Conservation (phyloP, 2,329 filamentous ascomycete genomes). For the Botryotinia globosa region DNA sequence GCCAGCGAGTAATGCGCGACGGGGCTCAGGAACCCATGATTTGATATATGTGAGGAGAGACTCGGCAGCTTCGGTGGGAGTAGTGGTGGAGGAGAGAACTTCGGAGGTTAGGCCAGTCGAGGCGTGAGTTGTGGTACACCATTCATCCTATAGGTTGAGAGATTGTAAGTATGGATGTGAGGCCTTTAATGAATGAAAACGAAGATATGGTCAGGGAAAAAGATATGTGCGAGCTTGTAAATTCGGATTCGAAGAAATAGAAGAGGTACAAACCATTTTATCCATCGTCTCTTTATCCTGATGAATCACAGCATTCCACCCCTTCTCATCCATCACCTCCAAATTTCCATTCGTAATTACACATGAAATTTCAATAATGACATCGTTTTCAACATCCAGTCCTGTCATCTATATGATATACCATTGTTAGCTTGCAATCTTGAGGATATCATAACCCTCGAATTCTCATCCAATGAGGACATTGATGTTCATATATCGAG, state of each 20-base stretch:
- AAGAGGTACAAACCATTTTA: conserved; percentile 53
- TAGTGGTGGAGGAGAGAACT: conserved; percentile 70
- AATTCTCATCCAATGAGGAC: neutral
- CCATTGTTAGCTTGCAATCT: conserved; percentile 19
- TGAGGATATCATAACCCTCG: neutral
- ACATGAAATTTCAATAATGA: conserved; percentile 89
- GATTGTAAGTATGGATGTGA: neutral
- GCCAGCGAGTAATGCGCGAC: conserved; percentile 74
- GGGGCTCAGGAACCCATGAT: conserved; percentile 62
- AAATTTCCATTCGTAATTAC: conserved; percentile 83
- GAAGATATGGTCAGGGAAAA: neutral
- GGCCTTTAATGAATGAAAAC: neutral
- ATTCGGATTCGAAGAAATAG: neutral
- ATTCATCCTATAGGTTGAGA: conserved; percentile 56
- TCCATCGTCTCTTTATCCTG: conserved; percentile 68
- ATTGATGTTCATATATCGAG: neutral
- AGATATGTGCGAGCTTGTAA: neutral
- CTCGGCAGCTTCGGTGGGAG: conserved; percentile 65
- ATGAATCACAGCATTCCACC: conserved; percentile 79
- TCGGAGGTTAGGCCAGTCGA: conserved; percentile 76
- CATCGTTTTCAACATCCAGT: conserved; percentile 72
- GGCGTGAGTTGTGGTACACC: conserved; percentile 81
- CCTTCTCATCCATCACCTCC: conserved; percentile 68
- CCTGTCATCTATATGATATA: conserved; percentile 82
- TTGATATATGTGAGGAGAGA: conserved; percentile 76